Evolutionary conservation across 73 alveolate genomes (phyloP), one percentile per base, ranked within the genome.

Genomic region (Paraurostyla sp.): DNA sequence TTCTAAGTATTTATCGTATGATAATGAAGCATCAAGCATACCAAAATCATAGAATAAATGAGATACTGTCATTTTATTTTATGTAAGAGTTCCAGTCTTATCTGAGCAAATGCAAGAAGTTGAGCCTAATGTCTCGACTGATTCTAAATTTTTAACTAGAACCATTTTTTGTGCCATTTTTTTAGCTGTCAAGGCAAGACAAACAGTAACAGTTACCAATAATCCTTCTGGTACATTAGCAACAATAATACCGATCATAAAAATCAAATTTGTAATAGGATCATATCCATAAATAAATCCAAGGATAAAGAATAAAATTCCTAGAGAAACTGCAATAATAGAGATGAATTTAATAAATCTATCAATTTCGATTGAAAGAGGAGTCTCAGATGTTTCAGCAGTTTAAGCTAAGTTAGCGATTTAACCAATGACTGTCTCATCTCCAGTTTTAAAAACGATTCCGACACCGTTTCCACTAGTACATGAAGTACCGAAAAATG

Each of bases 221-320:
- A 97, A 93, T 32, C 99, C 99, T 91, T 96, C 99, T 33, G 99
- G 99, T 40, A 97, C 97, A 88, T 97, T 97, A n/a, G 99, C 99
- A 11, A 96, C 99, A 78, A 97, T 97, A 48, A 97, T 96, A 56
- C 99, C 99, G 80, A 97, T 95, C 56, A 97, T 97, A 80, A 93
- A 96, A 27, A 94, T 95, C 50, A 97, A 71, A 91, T 95, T 94
- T 29, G 98, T 80, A 78, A 96, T 94, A 45, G 96, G 65, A 76
- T 93, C 93, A 71, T 93, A 97, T 50, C 97, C 97, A 87, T 84
- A 83, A 58, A 93, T 93, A 62, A 95, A 80, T 36, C 97, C 97
- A 27, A 96, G 62, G 25, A 97, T 71, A 92, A 97, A 96, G 95
- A 97, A 94, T 16, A 91, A 50, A 38, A 96, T 51, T 43, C 99